phyloP scores from a whole-genome alignment of 2,329 filamentous ascomycete species.

The Ophiostoma angusticollis region DNA sequence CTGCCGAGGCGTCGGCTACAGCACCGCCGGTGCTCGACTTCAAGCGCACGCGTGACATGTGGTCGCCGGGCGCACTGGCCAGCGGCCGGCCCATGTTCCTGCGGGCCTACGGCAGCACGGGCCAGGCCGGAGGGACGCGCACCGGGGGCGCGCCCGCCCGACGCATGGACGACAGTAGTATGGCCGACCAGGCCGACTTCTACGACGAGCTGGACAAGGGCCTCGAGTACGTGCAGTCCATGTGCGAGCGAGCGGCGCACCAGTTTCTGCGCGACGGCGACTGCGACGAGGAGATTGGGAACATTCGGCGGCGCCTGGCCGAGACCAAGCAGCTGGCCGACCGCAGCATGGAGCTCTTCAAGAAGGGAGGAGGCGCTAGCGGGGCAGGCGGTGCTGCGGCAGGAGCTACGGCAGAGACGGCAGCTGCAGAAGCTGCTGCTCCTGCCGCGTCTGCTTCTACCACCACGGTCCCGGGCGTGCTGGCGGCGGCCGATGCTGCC shows the following conservation, averaged over 20 bases:
- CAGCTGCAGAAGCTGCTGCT: too few relatives aligned
- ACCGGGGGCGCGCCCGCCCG: too few relatives aligned
- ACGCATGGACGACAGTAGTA: too few relatives aligned
- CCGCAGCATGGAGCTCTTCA: conserved; percentile 44
- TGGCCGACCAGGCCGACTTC: conserved; percentile 33
- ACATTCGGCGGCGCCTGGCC: conserved; percentile 51
- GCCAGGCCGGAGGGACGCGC: neutral
- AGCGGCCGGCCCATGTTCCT: conserved; percentile 16
- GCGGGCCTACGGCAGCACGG: conserved; percentile 14
- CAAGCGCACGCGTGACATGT: conserved; percentile 27
- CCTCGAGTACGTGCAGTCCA: conserved; percentile 65
- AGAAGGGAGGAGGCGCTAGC: conserved; percentile 36
- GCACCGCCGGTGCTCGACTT: conserved; percentile 24
- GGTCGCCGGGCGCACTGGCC: conserved; percentile 18
- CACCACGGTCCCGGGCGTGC: too few relatives aligned
- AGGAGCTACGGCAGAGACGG: neutral
- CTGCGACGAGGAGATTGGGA: conserved; percentile 62
- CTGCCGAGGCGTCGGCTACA: too few relatives aligned
- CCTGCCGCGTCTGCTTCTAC: too few relatives aligned
- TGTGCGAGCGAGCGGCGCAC: conserved; percentile 78
- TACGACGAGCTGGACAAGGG: conserved; percentile 67
- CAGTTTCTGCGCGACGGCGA: conserved; percentile 81
- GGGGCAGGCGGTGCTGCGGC: too few relatives aligned
- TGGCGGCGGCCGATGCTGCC: too few relatives aligned
- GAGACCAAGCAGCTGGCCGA: conserved; percentile 50